Evolutionary conservation across 75 land plant genomes (phyloP), one percentile per base, ranked within the genome.

Genomic region (Picea glauca): DNA sequence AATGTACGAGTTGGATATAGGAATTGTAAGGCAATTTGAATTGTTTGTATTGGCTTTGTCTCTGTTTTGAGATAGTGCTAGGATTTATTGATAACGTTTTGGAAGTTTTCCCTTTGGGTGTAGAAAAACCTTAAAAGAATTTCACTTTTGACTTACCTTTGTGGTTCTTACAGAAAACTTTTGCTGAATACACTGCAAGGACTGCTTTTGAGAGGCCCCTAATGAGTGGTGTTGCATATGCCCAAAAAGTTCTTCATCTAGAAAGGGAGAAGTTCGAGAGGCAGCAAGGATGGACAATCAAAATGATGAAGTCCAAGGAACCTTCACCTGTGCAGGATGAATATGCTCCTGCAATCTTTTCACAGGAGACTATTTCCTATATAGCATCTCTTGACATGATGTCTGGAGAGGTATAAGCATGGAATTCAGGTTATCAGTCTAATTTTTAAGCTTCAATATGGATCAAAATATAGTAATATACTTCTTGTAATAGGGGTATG

Each of bases 201-300:
- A 96, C 98, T 68, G 86, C 98, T 11, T 96, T 96, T 78, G 98
- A 96, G 78, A 90, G 98, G 84, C 98, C 98, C n/a, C 78, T 96
- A 78, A 94, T 91, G 78, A 93, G 93, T 80, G 98, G 98, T 50
- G 98, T 96, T 58, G 94, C 98, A 12, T 96, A 96, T 85, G 98
- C 98, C 75, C 78, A 92, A 72, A 91, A 83, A 87, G 96, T 96
- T 59, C 77, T 78, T 58, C 98, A 96, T 65, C 78, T 87, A 46
- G 87, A 96, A 63, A 83, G 98, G 67, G 94, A 88, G 62, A 61
- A 74, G 15, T 96, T 96, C 85, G 98, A 96, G 62, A 85, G 62
- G 79, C 60, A 81, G 56, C 90, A 89, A 80, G 97, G 97, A 32
- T 93, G 93, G 96, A 92, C 81, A 13, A 96, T 96, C 60, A 96